Evolutionary conservation across 2,329 filamentous ascomycete species (phyloP), one percentile per base, ranked within the genome.

Genomic region (Erysiphe pulchra): DNA sequence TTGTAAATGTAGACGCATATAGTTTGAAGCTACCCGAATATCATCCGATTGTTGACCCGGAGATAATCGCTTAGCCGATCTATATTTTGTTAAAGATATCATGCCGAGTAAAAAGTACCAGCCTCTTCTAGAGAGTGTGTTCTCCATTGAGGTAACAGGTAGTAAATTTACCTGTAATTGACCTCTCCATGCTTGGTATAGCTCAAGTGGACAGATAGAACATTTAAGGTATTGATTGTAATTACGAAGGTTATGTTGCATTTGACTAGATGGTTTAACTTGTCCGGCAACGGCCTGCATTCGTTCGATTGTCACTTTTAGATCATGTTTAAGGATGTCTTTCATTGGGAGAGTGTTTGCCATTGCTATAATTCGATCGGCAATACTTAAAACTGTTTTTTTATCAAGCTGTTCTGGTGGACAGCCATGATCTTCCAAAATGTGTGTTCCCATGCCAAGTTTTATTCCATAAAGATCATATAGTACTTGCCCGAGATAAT

Each of bases 91-190:
- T 47, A 95, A 68, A 2, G 83, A 77, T 47, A 92, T 81, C 68
- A 90, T 80, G 17, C 87, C 87, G 50, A 92, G 72, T 30, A 94
- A 64, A 59, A 90, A 93, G 59, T 84, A 93, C 87, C 87, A 95
- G 41, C 85, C 82, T 52, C 83, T 80, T 20, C 74, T 73, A 0
- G 86, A 85, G 32, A 92, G 63, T 0, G 72, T 70, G 45, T 75
- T 77, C 47, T 90, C 80, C 0, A 73, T 69, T 9, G 70, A 69
- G 40, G 77, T 72, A 8, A 86, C 75, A 0, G 73, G 67, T 5
- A 82, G 70, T 2, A 80, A 75, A 48, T 86, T 75, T 18, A 92
- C 70, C 45, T 75, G 73, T 8, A 85, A 71, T 34, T 80, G 71
- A 11, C 90, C 90, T 50, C 75, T 76, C 34, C 92, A 68, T n/a